phyloP scores from a whole-genome alignment of 2,329 filamentous ascomycete species.

The Aspergillus fischeri region DNA sequence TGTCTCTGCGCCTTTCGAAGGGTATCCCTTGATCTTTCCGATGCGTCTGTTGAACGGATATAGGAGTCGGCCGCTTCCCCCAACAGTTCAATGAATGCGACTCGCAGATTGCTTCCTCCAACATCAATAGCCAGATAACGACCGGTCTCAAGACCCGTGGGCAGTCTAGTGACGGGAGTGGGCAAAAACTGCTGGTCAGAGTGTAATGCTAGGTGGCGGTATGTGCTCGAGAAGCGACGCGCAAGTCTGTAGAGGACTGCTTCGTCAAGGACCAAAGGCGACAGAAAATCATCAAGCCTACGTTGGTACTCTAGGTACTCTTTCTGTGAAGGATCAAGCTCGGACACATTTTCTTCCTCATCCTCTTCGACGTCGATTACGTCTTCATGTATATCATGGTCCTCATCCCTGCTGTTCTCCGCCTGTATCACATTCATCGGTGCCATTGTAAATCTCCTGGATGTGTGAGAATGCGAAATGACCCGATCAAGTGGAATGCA shows the following conservation, averaged over 20 bases:
- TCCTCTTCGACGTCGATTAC: constrained; percentile 32
- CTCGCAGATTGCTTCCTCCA: constrained; percentile 53
- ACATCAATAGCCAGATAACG: constrained; percentile 56
- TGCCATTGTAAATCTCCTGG: constrained; percentile 16
- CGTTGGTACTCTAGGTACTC: constrained; percentile 30
- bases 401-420: constrained; percentile 25
- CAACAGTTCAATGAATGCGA: constrained; percentile 53
- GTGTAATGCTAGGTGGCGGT: constrained; percentile 40
- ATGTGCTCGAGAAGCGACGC: constrained; percentile 43
- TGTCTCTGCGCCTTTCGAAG: constrained; percentile 46
- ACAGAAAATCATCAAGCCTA: constrained; percentile 38
- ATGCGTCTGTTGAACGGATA: constrained; percentile 26
- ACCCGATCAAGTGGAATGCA: not conserved
- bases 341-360: constrained; percentile 27
- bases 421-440: constrained; percentile 20
- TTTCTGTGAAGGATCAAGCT: constrained; percentile 25
- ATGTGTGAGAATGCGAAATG: not conserved
- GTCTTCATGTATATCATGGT: constrained; percentile 27
- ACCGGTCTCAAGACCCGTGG: constrained; percentile 51
- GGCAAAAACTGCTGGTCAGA: constrained; percentile 47
- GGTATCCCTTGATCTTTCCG: constrained; percentile 39
- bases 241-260: constrained; percentile 42
- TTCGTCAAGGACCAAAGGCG: constrained; percentile 40
- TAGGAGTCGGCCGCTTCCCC: constrained; percentile 40
- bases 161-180: constrained; percentile 44